Base-by-base conservation (phyloP, 2,329 filamentous ascomycete genomes). In the Aspergillus alliaceus region DNA sequence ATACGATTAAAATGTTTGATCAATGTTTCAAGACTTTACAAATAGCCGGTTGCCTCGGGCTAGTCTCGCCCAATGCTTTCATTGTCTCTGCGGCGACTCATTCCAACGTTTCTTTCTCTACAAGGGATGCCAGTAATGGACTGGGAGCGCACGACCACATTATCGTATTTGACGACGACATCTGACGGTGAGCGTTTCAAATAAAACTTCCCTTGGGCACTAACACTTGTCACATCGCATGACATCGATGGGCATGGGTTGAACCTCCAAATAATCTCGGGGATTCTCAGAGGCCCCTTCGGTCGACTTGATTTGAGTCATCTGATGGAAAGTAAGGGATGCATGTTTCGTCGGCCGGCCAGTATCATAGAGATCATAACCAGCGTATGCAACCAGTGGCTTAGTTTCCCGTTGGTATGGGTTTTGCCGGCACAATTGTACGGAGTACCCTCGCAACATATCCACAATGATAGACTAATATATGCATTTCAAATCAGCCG, bases 91-190 rank as follows among this genome's bases (percentile, higher is more conserved):
- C 46, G 34, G 6, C 40, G 11, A 22, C 27, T 40, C 24, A 35
- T n/a, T 14, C 35, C 29, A 46, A 5, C n/a, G 24, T 46, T 29
- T 32, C n/a, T n/a, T n/a, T n/a, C n/a, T 27, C 34, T 56, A 24
- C 52, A 55, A 51, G 54, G 59, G 48, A 56, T 58, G 57, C 56
- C 50, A 46, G 53, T 53, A 51, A 42, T 20, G 29, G 14, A 34
- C 37, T 27, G n/a, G 22, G 42, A 25, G 51, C 39, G 37, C 40
- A 35, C 39, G 27, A 53, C 42, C 44, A 48, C 20, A 12, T 18
- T 22, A 48, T 53, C 40, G 51, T 47, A 53, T 53, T 53, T 20
- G 8, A 6, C 11, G n/a, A 31, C 24, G 39, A 27, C 37, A 37
- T 47, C 51, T 32, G 37, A 44, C 31, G 34, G n/a, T 35, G 31